phyloP scores from a whole-genome alignment of 805 yeast species.

The Candida coquimbonensis region DNA sequence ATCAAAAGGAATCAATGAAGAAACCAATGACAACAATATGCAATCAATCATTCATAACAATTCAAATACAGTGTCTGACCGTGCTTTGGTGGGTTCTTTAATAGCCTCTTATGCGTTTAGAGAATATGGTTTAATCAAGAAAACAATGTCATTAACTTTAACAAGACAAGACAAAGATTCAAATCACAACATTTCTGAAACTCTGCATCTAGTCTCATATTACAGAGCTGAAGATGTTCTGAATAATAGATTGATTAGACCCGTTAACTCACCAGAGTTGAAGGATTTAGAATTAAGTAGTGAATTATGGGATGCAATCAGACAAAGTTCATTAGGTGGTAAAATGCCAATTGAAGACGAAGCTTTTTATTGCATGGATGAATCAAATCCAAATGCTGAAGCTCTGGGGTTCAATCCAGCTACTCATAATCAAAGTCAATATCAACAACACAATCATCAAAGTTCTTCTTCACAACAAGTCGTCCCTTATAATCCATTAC shows the following conservation, averaged over 20 bases:
- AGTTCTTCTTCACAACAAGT: neutral
- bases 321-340: constrained; percentile 54
- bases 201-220: constrained; percentile 73
- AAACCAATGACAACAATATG: neutral
- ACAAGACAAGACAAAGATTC: constrained; percentile 13
- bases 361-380: constrained; percentile 40
- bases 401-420: constrained; percentile 16
- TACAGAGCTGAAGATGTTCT: constrained; percentile 71
- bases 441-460: constrained; percentile 4
- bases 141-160: constrained; percentile 51
- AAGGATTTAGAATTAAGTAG: constrained; percentile 40
- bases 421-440: constrained; percentile 11
- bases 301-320: constrained; percentile 48
- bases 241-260: constrained; percentile 47
- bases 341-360: constrained; percentile 42
- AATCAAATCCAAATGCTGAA: constrained; percentile 18
- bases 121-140: constrained; percentile 71
- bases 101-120: constrained; percentile 58
- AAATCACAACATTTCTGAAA: constrained; percentile 26
- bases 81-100: constrained; percentile 48
- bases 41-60: too few relatives aligned
- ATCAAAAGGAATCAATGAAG: constrained; percentile 4
- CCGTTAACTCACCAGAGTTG: constrained; percentile 45
- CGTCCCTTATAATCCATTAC: too few relatives aligned
- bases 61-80: constrained; percentile 11